Base-by-base conservation (phyloP, 2,329 filamentous ascomycete genomes). In the Sporothrix dimorphospora region DNA sequence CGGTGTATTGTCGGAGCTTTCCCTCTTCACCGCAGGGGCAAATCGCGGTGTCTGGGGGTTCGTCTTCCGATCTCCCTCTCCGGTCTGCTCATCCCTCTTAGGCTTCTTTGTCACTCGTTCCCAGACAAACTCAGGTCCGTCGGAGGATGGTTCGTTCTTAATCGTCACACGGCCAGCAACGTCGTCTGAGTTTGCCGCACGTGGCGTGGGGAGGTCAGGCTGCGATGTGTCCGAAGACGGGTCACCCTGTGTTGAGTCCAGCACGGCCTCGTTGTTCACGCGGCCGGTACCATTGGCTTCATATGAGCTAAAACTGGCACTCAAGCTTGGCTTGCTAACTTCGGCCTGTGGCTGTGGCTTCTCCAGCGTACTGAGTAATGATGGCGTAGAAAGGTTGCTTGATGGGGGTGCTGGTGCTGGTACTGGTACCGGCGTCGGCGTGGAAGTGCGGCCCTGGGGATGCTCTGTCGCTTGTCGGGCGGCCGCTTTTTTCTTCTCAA, bases 131-230 rank as follows among this genome's bases (percentile, higher is more conserved):
- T 88, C 79, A 0, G 84, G 86, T 1, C 77, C 77, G 72, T 89
- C 87, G 0, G 87, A 89, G 4, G 85, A 86, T 16, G 84, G 84
- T 73, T 89, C 87, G n/a, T 79, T 71, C 75, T 89, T 88, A 30
- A 88, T 76, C 4, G 2, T 12, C 0, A 71, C 71, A 6, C 27
- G 51, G 19, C 45, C 11, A 27, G n/a, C 6, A 0, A 2, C 11
- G 0, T 8, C 21, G 24, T 40, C 53, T 1, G 49, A 9, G 34
- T 53, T 40, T 30, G 42, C 12, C 16, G 67, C 61, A 8, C 67
- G 66, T 27, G 72, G 63, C 3, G 70, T 72, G n/a, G 57, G 69
- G 34, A 73, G 47, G 1, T 73, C 34, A 1, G 72, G 66, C 49
- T 47, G 63, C 9, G 47, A 27, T 21, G 3, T 69, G 11, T 68